Percentiles rank a stretch among this genome's conserved stretches.
Conservation (phyloP, 805 yeast genomes). For the Ogataea paraovalis region DNA sequence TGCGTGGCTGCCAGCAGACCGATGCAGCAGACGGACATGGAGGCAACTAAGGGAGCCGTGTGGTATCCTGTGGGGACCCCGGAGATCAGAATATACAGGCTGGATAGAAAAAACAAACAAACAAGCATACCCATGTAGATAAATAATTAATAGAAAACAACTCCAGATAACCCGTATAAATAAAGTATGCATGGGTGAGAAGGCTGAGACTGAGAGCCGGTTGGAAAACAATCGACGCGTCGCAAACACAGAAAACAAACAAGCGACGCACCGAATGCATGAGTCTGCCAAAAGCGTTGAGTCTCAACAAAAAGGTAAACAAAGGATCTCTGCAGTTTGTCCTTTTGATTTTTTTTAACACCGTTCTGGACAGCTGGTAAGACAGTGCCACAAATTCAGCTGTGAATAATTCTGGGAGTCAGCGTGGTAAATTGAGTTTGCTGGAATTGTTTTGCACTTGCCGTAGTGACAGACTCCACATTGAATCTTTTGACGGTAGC, state of each 20-base stretch:
- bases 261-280: background rate
- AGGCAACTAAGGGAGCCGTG: conserved; percentile 14
- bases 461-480: no score
- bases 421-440: no score
- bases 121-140: background rate
- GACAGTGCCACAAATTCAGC: no score
- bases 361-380: no score
- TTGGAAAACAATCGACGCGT: background rate
- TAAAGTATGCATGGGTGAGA: no score
- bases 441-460: no score
- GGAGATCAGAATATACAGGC: conserved; percentile 21
- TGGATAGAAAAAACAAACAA: conserved; percentile 14
- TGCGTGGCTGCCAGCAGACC: conserved; percentile 8
- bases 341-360: background rate
- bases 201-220: no score
- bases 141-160: no score
- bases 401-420: no score
- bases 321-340: no score
- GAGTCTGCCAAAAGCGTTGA: background rate
- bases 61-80: conserved; percentile 24
- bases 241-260: background rate
- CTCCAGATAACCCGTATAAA: no score
- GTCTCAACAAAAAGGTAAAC: conserved; percentile 1
- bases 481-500: no score
- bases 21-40: background rate